Conservation (phyloP, 768 basidiomycete species). For the Lactarius akahatsu region DNA sequence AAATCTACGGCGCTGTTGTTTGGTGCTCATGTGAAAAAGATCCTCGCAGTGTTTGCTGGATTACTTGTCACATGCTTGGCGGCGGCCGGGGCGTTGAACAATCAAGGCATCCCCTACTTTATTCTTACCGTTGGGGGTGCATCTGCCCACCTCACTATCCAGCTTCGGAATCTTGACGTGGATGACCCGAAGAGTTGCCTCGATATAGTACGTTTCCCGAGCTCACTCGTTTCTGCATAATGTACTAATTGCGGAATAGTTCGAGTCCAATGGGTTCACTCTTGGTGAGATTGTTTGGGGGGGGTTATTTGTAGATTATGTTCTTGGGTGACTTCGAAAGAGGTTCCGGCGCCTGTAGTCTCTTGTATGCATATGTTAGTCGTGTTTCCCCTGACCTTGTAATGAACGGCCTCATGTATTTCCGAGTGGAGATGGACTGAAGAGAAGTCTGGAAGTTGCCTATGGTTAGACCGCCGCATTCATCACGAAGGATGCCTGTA, state of each 20-base stretch:
- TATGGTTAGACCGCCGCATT: background rate
- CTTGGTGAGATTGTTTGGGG: constrained; percentile 16
- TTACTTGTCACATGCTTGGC: constrained; percentile 33
- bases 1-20: constrained; percentile 66
- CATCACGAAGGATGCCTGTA: background rate
- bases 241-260: constrained; percentile 3
- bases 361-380: background rate
- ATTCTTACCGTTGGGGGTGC: constrained; percentile 15
- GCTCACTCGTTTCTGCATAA: background rate
- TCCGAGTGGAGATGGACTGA: background rate
- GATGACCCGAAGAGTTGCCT: constrained; percentile 20
- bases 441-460: background rate
- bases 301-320: constrained; percentile 19
- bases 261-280: constrained; percentile 19
- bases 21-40: constrained; percentile 42
- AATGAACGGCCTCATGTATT: background rate
- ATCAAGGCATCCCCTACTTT: constrained; percentile 28
- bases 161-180: constrained; percentile 13
- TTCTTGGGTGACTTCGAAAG: background rate
- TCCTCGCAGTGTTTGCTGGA: constrained; percentile 44
- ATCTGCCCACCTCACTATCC: constrained; percentile 11
- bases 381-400: background rate
- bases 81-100: constrained; percentile 34
- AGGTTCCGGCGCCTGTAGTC: background rate
- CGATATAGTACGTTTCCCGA: background rate